Evolutionary conservation across 352 stramenopile genomes (phyloP).

Genomic region (Phytophthora ohioensis): DNA sequence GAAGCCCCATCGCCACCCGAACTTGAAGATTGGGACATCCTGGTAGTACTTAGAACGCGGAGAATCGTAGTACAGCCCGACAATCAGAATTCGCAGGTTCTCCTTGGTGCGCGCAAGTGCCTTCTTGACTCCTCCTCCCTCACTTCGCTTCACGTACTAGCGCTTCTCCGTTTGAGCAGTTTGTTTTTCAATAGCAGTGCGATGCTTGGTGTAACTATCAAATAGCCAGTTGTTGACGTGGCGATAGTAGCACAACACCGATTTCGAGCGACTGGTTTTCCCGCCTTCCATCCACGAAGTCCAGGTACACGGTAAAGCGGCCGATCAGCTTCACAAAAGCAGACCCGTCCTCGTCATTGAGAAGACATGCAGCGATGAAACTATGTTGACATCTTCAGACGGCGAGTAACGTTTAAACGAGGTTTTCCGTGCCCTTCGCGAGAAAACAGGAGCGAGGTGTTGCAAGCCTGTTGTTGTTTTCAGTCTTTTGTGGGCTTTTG

Average conservation of each 20-base stretch:
- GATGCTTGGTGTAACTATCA: constrained; percentile 17
- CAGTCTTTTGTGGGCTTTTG: neutral
- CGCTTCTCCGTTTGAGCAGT: neutral
- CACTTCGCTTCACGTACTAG: constrained; percentile 22
- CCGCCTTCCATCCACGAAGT: constrained; percentile 1
- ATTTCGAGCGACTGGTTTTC: constrained; percentile 14
- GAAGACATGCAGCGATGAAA: constrained; percentile 20
- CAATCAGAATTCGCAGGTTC: constrained; percentile 19
- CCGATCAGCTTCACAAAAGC: constrained; percentile 28
- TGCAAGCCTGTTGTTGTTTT: neutral
- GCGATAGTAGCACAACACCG: constrained; percentile 25
- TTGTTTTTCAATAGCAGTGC: constrained; percentile 9
- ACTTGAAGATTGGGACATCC: too few species aligned
- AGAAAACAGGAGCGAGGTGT: neutral
- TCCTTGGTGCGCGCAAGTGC: constrained; percentile 24
- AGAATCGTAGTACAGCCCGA: constrained; percentile 15
- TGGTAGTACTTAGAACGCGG: neutral
- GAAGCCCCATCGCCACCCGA: too few species aligned
- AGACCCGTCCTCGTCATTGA: neutral
- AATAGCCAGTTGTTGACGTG: constrained; percentile 33
- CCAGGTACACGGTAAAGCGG: constrained; percentile 18
- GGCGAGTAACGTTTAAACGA: constrained; percentile 26
- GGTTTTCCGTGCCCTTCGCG: neutral
- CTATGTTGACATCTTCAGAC: constrained; percentile 23
- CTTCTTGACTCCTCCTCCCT: constrained; percentile 19